These are phyloP conservation scores for Agarophyton chilense DNA, from an alignment of 23 red algal genomes.

Conservation along the genomic window DNA sequence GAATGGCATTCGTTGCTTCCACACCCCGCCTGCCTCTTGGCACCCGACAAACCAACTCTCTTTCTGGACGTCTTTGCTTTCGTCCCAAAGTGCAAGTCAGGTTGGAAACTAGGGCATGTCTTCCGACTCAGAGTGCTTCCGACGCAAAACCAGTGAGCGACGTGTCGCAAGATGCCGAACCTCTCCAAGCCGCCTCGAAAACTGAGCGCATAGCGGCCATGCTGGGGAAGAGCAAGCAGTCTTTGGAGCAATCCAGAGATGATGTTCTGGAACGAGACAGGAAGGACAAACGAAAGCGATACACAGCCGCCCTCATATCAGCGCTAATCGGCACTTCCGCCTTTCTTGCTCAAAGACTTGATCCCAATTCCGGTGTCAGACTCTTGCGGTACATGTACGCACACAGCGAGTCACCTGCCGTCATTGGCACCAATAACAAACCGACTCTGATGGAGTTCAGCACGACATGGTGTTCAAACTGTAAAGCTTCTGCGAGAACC, in stretches of 20 bases:
- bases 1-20: neutral
- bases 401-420: conserved; percentile 16
- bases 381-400: conserved; percentile 27
- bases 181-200: neutral
- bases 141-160: neutral
- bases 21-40: neutral
- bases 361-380: conserved; percentile 27
- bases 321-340: neutral
- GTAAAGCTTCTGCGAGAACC: conserved; percentile 8
- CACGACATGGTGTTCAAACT: conserved; percentile 66
- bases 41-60: neutral
- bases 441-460: conserved; percentile 65
- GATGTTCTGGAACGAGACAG: neutral
- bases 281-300: conserved; percentile 29
- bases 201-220: conserved; percentile 48
- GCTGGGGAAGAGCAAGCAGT: conserved; percentile 36
- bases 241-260: conserved; percentile 16
- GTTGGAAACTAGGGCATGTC: neutral
- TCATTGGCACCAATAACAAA: conserved; percentile 61
- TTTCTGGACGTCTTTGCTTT: neutral
- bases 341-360: conserved; percentile 15
- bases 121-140: neutral
- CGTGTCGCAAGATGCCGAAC: neutral
- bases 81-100: neutral
- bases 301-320: neutral